Percentiles rank a stretch among this genome's conserved stretches.
These are phyloP conservation scores for Rosa rugosa DNA, from an alignment of 306 rosid species.

Conservation along the genomic window DNA sequence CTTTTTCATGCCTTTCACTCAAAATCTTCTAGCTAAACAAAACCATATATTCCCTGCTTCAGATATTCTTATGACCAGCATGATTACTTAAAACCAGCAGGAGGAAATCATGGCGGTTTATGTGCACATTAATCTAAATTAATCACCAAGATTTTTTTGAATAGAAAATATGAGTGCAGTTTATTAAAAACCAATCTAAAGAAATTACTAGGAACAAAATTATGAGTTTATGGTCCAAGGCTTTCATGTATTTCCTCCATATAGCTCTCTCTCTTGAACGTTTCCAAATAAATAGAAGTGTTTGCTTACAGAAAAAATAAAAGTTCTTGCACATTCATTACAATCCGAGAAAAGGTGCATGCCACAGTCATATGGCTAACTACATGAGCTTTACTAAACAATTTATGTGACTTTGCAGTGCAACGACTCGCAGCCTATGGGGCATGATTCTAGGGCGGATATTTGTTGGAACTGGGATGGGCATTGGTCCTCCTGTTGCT, in stretches of 20 bases:
- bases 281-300: not conserved
- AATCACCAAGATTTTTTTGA: not conserved
- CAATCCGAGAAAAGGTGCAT: not conserved
- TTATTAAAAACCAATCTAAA: not conserved
- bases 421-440: slow-evolving; percentile 63
- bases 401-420: slow-evolving; percentile 42
- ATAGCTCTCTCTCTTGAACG: not conserved
- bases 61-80: not conserved
- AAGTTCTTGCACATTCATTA: not conserved
- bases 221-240: not conserved
- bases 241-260: slow-evolving; percentile 2
- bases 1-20: not conserved
- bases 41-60: not conserved
- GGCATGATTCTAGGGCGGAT: slow-evolving; percentile 88
- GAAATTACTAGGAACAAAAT: slow-evolving; percentile 10
- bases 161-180: not conserved
- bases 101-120: not conserved
- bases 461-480: slow-evolving; percentile 84
- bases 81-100: not conserved
- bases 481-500: slow-evolving; percentile 82
- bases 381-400: not conserved
- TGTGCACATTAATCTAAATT: not conserved
- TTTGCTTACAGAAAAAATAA: not conserved
- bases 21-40: not conserved
- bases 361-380: slow-evolving; percentile 9